phyloP scores from a whole-genome alignment of 2,329 filamentous ascomycete species.

The Colletotrichum sp. region DNA sequence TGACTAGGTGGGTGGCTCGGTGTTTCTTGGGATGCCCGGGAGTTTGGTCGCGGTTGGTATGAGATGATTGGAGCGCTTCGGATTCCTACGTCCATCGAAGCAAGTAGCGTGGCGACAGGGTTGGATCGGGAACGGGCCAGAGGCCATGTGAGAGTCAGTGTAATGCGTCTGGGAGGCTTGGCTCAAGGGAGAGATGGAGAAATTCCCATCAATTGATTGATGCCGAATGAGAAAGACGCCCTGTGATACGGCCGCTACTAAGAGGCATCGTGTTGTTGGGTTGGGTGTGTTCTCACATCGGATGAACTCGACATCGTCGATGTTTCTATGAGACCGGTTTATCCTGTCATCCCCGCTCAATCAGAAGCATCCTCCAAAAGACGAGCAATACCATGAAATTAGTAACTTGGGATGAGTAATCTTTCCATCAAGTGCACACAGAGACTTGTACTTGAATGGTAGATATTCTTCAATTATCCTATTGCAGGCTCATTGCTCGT shows the following conservation, averaged over 20 bases:
- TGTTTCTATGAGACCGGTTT: too few species aligned
- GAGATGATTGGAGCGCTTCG: conserved; percentile 2
- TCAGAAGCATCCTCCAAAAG: too few species aligned
- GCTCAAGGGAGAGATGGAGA: background rate
- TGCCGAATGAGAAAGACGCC: background rate
- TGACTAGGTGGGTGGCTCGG: background rate
- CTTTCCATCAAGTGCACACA: too few species aligned
- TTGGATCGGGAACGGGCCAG: background rate
- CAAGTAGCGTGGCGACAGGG: background rate
- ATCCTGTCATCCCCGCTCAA: too few species aligned
- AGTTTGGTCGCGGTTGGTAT: background rate
- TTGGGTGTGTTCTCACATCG: background rate
- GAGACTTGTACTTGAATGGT: background rate
- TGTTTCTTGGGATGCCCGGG: background rate
- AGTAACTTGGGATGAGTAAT: too few species aligned
- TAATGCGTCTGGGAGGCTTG: background rate
- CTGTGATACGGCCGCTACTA: background rate
- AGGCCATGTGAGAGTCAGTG: background rate
- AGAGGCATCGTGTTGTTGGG: background rate
- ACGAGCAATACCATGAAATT: too few species aligned
- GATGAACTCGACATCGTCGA: background rate
- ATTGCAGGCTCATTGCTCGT: background rate
- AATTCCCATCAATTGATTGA: background rate
- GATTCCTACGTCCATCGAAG: background rate
- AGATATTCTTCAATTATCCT: background rate